Base-by-base conservation (phyloP, 2,329 filamentous ascomycete genomes). In the Purpureocillium takamizusanense region DNA sequence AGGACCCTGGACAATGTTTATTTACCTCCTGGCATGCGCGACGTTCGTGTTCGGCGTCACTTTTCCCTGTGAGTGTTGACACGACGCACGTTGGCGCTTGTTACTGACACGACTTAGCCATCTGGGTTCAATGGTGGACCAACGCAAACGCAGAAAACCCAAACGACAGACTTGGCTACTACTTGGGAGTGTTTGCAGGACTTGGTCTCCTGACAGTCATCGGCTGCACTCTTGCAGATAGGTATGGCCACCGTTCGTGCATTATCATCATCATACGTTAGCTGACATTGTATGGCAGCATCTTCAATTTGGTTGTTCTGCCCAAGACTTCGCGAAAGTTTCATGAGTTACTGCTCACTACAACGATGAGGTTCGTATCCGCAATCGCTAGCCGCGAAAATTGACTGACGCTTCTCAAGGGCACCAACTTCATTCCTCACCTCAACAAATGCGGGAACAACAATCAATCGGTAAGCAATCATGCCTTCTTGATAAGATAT, bases 361-460 rank as follows among this genome's bases (percentile, higher is more conserved):
- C 59, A 0, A 53, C 61, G 12, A 56, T 62, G 44, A 33, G 39
- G 46, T 46, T 37, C 2, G 45, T 31, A 11, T 1, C 27, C 25
- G 14, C 17, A 13, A 7, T 17, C 1, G 13, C 11, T 13, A 36
- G 41, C 7, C 11, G 6, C 28, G 28, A 12, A 7, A 7, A 54
- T 58, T 7, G 51, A 42, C 17, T 7, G 6, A 8, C 0, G 16
- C 2, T 17, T 7, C 18, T 21, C 3, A 13, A 49, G 46, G 8
- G 46, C 46, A 21, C 31, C 59, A 2, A 52, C 60, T 14, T 44
- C 44, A 4, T 62, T 62, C 44, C 56, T 65, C 31, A 57, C 57
- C 0, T 51, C 46, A 5, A 62, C 61, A 1, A 56, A 63, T 38
- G 54, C 51, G 8, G 61, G 61, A 12, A 46, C 55, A 1, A 53